A percentile compares a stretch with the other conserved stretches of the same genome.
These are phyloP conservation scores for Eucommia ulmoides DNA, from an alignment of 257 asterid genomes.

Conservation along the genomic window DNA sequence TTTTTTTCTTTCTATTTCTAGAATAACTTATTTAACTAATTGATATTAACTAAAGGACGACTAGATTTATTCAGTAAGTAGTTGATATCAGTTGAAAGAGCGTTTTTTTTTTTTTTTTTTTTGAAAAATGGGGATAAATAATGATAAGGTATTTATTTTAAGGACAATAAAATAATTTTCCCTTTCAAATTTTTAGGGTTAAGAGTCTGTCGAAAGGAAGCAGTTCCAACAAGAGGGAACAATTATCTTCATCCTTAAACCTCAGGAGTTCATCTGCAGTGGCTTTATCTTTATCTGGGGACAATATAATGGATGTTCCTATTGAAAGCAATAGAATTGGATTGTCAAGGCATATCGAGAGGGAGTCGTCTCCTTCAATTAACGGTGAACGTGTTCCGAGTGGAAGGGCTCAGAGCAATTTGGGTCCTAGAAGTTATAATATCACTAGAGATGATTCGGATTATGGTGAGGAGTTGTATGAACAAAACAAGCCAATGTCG, in stretches of 20 bases:
- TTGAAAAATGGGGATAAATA: no score
- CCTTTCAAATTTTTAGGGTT: no score
- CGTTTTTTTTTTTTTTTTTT: no score
- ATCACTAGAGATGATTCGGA: slow-evolving; percentile 9
- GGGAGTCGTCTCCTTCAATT: slow-evolving; percentile 12
- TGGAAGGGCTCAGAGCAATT: slow-evolving; percentile 12
- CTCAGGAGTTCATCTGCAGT: slow-evolving; percentile 14
- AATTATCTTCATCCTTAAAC: slow-evolving; percentile 13
- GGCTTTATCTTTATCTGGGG: slow-evolving; percentile 18
- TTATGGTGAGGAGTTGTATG: slow-evolving; percentile 6
- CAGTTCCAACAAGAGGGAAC: slow-evolving; percentile 22
- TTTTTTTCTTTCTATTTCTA: no score
- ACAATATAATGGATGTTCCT: slow-evolving; percentile 3
- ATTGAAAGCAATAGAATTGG: slow-evolving; percentile 11
- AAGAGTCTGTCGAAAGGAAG: slow-evolving; percentile 31
- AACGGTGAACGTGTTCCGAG: slow-evolving; percentile 15
- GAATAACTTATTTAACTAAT: no score
- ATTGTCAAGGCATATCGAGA: slow-evolving; percentile 11
- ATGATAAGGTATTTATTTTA: no score
- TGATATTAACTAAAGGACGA: no score
- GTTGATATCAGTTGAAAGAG: no score
- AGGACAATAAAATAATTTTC: no score
- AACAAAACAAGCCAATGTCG: slow-evolving; percentile 12
- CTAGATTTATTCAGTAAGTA: no score
- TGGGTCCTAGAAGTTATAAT: slow-evolving; percentile 5